Percentiles rank a stretch among this genome's conserved stretches.
Conservation (phyloP, 352 stramenopile genomes). For the Phytophthora colocasiae region DNA sequence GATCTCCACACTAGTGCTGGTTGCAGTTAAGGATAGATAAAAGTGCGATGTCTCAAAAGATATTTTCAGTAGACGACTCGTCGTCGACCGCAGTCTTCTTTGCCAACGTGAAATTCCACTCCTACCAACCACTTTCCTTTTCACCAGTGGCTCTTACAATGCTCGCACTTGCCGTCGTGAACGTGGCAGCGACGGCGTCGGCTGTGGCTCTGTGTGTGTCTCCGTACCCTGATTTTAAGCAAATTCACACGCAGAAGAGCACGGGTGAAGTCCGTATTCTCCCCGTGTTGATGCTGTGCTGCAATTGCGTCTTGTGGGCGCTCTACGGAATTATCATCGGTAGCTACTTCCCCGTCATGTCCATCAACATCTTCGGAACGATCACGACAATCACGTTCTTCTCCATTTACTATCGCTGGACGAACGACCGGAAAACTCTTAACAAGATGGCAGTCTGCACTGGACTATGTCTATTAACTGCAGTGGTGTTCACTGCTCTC, state of each 20-base stretch:
- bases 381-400: conserved; percentile 40
- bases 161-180: conserved; percentile 35
- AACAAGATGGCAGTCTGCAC: conserved; percentile 22
- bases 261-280: conserved; percentile 51
- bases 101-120: neutral
- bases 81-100: neutral
- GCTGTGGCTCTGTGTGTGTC: conserved; percentile 32
- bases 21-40: too few relatives aligned
- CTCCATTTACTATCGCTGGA: conserved; percentile 34
- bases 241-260: conserved; percentile 23
- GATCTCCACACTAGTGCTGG: too few relatives aligned
- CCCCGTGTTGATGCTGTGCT: conserved; percentile 47
- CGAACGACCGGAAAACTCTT: conserved; percentile 17
- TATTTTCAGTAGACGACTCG: neutral
- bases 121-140: conserved; percentile 10
- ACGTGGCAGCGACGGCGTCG: conserved; percentile 29
- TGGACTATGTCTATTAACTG: conserved; percentile 16
- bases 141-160: conserved; percentile 15
- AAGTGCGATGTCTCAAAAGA: too few relatives aligned
- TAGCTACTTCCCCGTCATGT: conserved; percentile 49
- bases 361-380: conserved; percentile 51
- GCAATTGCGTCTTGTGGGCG: conserved; percentile 50
- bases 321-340: conserved; percentile 44
- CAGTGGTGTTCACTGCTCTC: conserved; percentile 24
- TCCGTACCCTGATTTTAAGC: conserved; percentile 31